Evolutionary conservation across 108 stramenopile species (phyloP).

Genomic region (Skeletonema potamos): DNA sequence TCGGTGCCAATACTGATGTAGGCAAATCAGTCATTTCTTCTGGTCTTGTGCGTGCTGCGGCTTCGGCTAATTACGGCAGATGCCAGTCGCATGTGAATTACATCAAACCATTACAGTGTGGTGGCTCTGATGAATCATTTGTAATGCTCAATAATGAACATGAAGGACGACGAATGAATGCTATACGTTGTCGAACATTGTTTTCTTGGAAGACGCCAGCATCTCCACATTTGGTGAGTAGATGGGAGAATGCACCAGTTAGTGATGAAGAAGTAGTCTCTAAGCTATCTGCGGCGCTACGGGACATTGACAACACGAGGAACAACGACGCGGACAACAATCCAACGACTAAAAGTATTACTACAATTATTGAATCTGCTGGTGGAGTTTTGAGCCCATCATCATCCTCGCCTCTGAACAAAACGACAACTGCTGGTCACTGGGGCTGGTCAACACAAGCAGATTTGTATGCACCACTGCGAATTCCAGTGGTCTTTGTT

Average conservation of each 20-base stretch:
- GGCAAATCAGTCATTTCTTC: conserved; percentile 93
- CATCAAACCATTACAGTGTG: conserved; percentile 95
- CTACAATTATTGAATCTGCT: conserved; percentile 76
- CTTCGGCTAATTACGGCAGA: background rate
- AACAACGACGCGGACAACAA: background rate
- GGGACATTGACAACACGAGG: conserved; percentile 4
- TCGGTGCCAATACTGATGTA: conserved; percentile 97
- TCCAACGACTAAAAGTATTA: conserved; percentile 6
- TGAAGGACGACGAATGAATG: background rate
- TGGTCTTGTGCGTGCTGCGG: conserved; percentile 74
- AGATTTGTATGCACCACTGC: conserved; percentile 79
- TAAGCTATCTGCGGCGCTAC: conserved; percentile 45
- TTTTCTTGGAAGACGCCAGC: conserved; percentile 88
- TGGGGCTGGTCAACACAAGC: conserved; percentile 95
- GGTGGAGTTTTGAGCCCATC: conserved; percentile 89
- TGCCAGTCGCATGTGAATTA: conserved; percentile 50
- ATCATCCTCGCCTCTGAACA: conserved; percentile 76
- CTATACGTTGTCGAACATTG: conserved; percentile 54
- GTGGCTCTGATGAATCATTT: conserved; percentile 80
- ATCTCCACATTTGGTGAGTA: conserved; percentile 88
- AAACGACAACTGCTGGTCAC: conserved; percentile 25
- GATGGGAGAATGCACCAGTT: conserved; percentile 66
- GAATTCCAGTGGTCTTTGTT: conserved; percentile 82
- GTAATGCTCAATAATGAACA: conserved; percentile 36
- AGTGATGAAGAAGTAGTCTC: conserved; percentile 71